Conservation (phyloP, 1,284 basidiomycete species). For the Neonothopanus nambi region DNA sequence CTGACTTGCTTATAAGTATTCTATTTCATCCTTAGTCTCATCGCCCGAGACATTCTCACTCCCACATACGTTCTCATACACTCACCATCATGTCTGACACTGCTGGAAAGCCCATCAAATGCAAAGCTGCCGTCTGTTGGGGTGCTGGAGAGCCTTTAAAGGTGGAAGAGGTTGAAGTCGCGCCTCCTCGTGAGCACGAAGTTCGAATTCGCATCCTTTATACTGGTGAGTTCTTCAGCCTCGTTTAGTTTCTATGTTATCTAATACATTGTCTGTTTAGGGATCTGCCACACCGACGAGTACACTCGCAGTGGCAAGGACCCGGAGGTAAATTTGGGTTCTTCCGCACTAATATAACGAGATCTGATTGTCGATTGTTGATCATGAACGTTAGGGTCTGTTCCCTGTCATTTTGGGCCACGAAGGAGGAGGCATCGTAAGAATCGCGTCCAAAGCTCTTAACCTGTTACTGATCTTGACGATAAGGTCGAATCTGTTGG, state of each 20-base stretch:
- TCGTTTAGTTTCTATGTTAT: constrained; percentile 1
- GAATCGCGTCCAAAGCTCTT: constrained; percentile 26
- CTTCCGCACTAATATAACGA: neutral
- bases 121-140: constrained; percentile 98
- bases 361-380: neutral
- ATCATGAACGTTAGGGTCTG: constrained; percentile 56
- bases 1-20: too few relatives aligned
- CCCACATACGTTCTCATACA: too few relatives aligned
- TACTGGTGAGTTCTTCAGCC: constrained; percentile 59
- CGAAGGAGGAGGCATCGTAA: constrained; percentile 83
- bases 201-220: constrained; percentile 92
- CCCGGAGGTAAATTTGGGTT: constrained; percentile 69
- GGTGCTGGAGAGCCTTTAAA: constrained; percentile 87
- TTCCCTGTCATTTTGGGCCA: constrained; percentile 97
- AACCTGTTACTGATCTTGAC: constrained; percentile 18
- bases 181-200: constrained; percentile 87
- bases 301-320: constrained; percentile 97
- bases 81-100: constrained; percentile 61
- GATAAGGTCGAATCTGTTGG: constrained; percentile 90
- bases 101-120: constrained; percentile 78
- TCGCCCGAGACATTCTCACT: too few relatives aligned
- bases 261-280: constrained; percentile 35
- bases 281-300: constrained; percentile 98
- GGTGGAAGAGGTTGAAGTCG: constrained; percentile 92
- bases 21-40: too few relatives aligned